Conservation (phyloP, 1,284 basidiomycete genomes). For the Leccinum variabile region DNA sequence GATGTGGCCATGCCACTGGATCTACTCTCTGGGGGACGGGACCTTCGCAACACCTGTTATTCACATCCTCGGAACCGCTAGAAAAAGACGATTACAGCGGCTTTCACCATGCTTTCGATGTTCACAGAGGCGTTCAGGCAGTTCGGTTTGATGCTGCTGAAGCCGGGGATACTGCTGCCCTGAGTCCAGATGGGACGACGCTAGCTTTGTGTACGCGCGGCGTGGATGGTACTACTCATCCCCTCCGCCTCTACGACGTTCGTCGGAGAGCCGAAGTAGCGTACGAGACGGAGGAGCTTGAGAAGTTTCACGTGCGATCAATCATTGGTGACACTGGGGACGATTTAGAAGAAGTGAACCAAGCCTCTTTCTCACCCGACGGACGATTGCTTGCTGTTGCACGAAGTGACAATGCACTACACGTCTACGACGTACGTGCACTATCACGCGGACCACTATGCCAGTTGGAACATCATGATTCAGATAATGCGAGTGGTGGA, state of each 20-base stretch:
- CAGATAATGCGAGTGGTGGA: constrained; percentile 33
- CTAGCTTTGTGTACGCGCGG: constrained; percentile 50
- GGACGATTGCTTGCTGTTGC: constrained; percentile 58
- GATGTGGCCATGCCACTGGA: constrained; percentile 40
- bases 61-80: constrained; percentile 57
- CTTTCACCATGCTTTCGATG: constrained; percentile 54
- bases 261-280: constrained; percentile 33
- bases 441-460: constrained; percentile 46
- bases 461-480: constrained; percentile 47
- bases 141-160: constrained; percentile 47
- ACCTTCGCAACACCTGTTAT: constrained; percentile 43
- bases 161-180: constrained; percentile 53
- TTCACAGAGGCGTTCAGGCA: constrained; percentile 23
- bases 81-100: constrained; percentile 36
- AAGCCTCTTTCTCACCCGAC: constrained; percentile 58
- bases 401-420: constrained; percentile 56
- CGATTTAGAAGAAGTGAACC: constrained; percentile 47
- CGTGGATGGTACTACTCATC: constrained; percentile 31
- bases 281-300: constrained; percentile 29
- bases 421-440: constrained; percentile 64
- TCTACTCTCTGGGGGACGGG: constrained; percentile 55
- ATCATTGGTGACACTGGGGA: constrained; percentile 25
- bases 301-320: constrained; percentile 24
- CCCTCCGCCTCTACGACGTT: constrained; percentile 57
- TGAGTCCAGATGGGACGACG: constrained; percentile 45